A percentile compares a stretch with the other conserved stretches of the same genome.
These are phyloP conservation scores for Sporothrix dimorphospora DNA, from an alignment of 2,329 filamentous ascomycete species.

Conservation along the genomic window DNA sequence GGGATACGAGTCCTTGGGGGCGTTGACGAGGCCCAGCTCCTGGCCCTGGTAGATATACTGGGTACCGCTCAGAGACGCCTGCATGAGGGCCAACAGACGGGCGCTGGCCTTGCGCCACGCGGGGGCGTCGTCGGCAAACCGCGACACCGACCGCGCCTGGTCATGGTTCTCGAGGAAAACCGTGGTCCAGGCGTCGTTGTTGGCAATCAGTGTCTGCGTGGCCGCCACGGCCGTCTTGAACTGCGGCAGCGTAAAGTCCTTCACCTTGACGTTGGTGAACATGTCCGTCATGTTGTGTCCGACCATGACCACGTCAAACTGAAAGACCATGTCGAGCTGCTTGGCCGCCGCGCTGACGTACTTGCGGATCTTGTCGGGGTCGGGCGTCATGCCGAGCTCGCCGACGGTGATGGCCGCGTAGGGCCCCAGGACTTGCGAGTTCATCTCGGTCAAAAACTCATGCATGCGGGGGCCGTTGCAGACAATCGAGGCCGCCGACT, in stretches of 20 bases:
- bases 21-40: constrained; percentile 61
- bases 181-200: constrained; percentile 61
- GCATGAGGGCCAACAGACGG: constrained; percentile 57
- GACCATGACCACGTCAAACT: constrained; percentile 66
- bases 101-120: constrained; percentile 49
- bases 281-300: constrained; percentile 54
- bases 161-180: constrained; percentile 68
- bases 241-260: constrained; percentile 51
- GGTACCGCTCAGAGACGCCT: constrained; percentile 54
- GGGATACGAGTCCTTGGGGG: constrained; percentile 52
- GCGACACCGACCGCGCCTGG: constrained; percentile 58
- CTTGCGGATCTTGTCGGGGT: constrained; percentile 59
- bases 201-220: constrained; percentile 56
- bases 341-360: constrained; percentile 62
- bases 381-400: constrained; percentile 66
- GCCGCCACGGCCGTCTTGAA: constrained; percentile 49
- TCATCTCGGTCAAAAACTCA: constrained; percentile 70
- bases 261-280: constrained; percentile 49
- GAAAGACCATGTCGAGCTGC: constrained; percentile 71
- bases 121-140: constrained; percentile 52
- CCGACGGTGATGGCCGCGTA: constrained; percentile 72
- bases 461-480: constrained; percentile 71
- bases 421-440: constrained; percentile 56
- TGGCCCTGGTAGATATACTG: constrained; percentile 63
- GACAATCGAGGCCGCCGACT: constrained; percentile 59